Evolutionary conservation across 2,329 filamentous ascomycete species (phyloP).

Genomic region (Sporothrix pseudoabietina): DNA sequence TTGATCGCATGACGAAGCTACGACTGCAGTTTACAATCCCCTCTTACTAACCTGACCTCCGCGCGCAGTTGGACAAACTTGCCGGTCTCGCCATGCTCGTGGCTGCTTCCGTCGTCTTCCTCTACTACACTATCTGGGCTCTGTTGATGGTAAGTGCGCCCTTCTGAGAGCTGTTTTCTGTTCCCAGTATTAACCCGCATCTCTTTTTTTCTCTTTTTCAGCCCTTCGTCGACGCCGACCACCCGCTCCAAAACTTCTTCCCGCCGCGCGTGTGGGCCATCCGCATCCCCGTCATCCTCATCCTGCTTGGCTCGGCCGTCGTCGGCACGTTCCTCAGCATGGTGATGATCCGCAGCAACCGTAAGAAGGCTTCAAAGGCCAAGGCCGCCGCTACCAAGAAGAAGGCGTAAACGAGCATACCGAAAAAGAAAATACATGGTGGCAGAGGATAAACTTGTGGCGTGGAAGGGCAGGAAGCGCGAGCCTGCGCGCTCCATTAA

Average conservation of each 20-base stretch:
- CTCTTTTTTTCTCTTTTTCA: conserved; percentile 44
- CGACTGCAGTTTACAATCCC: no score
- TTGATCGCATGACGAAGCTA: conserved; percentile 18
- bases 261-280: conserved; percentile 98
- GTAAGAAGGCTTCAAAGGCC: conserved; percentile 94
- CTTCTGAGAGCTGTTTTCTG: neutral
- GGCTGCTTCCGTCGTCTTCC: conserved; percentile 64
- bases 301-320: conserved; percentile 87
- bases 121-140: conserved; percentile 98
- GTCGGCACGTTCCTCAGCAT: conserved; percentile 94
- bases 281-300: conserved; percentile 94
- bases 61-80: conserved; percentile 80
- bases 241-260: conserved; percentile 92
- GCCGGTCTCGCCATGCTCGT: conserved; percentile 68
- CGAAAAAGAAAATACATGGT: neutral
- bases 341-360: conserved; percentile 98
- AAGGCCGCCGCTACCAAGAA: conserved; percentile 75
- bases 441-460: neutral
- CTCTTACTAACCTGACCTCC: neutral
- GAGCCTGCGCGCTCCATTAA: neutral
- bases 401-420: conserved; percentile 64
- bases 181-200: conserved; percentile 8
- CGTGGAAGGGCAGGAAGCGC: neutral
- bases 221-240: conserved; percentile 96
- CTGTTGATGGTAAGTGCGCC: conserved; percentile 77